Conservation (phyloP, 2,329 filamentous ascomycete genomes). For the Teratosphaeria viscida region DNA sequence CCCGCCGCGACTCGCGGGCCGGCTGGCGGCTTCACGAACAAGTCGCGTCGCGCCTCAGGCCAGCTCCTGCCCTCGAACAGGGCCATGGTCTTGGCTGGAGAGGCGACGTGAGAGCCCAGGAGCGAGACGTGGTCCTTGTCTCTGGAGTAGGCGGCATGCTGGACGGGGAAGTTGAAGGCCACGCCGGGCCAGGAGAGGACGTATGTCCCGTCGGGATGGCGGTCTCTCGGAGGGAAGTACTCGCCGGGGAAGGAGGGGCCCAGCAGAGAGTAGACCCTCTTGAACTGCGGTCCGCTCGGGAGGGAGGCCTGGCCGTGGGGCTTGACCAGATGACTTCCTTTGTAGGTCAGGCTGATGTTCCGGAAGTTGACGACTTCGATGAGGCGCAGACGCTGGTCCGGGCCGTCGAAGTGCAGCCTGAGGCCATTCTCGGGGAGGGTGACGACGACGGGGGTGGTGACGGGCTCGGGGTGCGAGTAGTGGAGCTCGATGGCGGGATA, state of each 20-base stretch:
- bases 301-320: conserved; percentile 6
- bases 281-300: conserved; percentile 18
- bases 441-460: conserved; percentile 64
- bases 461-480: conserved; percentile 65
- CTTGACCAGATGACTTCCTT: conserved; percentile 67
- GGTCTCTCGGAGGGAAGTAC: conserved; percentile 58
- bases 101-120: conserved; percentile 66
- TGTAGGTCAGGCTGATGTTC: conserved; percentile 74
- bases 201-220: conserved; percentile 59
- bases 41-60: conserved; percentile 64
- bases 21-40: conserved; percentile 67
- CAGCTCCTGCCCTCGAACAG: conserved; percentile 86
- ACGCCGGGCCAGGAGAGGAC: conserved; percentile 90
- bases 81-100: conserved; percentile 75
- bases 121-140: conserved; percentile 75
- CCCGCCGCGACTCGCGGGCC: conserved; percentile 64
- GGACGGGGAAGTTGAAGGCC: conserved; percentile 80
- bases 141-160: conserved; percentile 62
- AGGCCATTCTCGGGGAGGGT: conserved; percentile 76
- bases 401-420: conserved; percentile 83
- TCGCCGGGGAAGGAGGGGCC: conserved; percentile 91
- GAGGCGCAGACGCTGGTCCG: conserved; percentile 79
- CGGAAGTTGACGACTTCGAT: conserved; percentile 88
- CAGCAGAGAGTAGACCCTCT: conserved; percentile 71
- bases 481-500: conserved; percentile 77